Conservation (phyloP, 2,329 filamentous ascomycete species). For the Paraphaeosphaeria sporulosa region DNA sequence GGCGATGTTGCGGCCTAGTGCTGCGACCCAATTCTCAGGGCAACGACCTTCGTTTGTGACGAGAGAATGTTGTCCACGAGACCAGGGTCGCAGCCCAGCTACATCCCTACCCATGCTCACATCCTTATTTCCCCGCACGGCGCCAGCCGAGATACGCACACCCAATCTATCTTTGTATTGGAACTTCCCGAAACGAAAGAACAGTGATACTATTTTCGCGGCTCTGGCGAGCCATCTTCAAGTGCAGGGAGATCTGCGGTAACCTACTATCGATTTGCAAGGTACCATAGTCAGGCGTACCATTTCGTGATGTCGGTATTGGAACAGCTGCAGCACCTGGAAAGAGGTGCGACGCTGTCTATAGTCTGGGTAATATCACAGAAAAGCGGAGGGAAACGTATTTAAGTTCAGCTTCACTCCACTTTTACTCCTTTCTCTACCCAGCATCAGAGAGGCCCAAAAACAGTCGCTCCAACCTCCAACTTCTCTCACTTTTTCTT, state of each 20-base stretch:
- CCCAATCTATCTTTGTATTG: not conserved
- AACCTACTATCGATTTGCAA: not conserved
- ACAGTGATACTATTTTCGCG: not conserved
- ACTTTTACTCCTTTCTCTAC: not conserved
- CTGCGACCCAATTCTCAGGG: too few relatives aligned
- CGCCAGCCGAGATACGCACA: not conserved
- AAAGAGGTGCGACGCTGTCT: not conserved
- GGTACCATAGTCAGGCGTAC: not conserved
- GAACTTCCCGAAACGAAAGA: not conserved
- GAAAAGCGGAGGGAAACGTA: not conserved
- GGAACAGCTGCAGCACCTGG: not conserved
- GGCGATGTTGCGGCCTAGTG: too few relatives aligned
- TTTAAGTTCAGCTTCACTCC: not conserved
- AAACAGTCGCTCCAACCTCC: not conserved
- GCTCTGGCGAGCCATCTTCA: not conserved
- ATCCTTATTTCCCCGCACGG: not conserved
- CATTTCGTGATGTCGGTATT: not conserved
- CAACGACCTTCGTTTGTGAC: too few relatives aligned
- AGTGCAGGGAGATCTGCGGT: not conserved
- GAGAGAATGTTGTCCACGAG: too few relatives aligned
- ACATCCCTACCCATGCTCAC: not conserved
- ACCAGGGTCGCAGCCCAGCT: not conserved
- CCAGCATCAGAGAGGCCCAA: not conserved
- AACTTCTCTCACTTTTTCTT: too few relatives aligned
- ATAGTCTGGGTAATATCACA: not conserved